These are phyloP conservation scores for Sclerotinia trifoliorum DNA, from an alignment of 2,329 filamentous ascomycete species.

Conservation along the genomic window DNA sequence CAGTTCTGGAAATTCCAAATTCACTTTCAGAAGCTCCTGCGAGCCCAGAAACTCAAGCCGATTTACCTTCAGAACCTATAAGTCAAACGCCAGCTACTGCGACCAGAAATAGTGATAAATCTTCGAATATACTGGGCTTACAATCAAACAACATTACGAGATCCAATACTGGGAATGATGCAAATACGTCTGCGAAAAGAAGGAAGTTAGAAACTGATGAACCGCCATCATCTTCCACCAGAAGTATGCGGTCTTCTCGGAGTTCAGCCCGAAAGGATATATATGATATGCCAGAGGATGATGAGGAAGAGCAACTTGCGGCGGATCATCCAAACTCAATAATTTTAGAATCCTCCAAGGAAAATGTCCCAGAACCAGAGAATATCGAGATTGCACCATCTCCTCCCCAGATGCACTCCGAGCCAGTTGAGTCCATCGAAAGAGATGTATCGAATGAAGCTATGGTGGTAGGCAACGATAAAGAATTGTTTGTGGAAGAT, in stretches of 20 bases:
- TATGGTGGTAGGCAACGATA: background rate
- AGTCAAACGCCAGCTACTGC: conserved; percentile 28
- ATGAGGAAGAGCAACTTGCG: conserved; percentile 12
- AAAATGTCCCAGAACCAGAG: background rate
- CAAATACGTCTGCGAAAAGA: conserved; percentile 40
- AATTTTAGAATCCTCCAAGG: background rate
- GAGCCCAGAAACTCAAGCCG: conserved; percentile 25
- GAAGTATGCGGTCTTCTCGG: conserved; percentile 34
- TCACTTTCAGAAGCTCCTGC: conserved; percentile 7
- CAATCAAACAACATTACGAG: conserved; percentile 16
- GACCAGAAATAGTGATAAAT: conserved; percentile 16
- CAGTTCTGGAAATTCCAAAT: conserved; percentile 11
- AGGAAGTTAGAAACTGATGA: conserved; percentile 35
- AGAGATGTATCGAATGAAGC: background rate
- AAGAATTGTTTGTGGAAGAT: background rate
- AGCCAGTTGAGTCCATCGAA: conserved; percentile 15
- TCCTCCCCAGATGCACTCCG: background rate
- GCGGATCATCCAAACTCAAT: background rate
- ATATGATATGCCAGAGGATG: conserved; percentile 30
- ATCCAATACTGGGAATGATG: conserved; percentile 33
- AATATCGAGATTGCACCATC: background rate
- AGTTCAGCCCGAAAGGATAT: conserved; percentile 31
- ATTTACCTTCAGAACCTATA: conserved; percentile 27
- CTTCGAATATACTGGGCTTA: conserved; percentile 4
- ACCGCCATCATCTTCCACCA: conserved; percentile 28